Evolutionary conservation across 345 rosid genomes (phyloP).

Genomic region (Kandelia obovata): DNA sequence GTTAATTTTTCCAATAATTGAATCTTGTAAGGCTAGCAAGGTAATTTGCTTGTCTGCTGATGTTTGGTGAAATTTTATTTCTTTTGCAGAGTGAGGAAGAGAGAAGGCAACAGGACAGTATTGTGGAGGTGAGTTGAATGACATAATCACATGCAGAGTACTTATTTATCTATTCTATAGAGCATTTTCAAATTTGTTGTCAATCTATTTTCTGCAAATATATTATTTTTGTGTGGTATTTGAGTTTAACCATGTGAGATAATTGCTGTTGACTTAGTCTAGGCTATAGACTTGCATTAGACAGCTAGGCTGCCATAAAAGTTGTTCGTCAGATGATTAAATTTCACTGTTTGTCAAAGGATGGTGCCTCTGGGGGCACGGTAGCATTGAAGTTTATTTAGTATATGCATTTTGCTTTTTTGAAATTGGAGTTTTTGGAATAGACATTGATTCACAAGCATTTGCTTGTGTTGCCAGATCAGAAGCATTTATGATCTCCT

Average conservation of each 20-base stretch:
- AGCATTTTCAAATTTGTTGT: background rate
- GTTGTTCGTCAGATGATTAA: background rate
- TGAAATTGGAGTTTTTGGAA: background rate
- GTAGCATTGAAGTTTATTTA: too few species aligned
- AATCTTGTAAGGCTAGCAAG: background rate
- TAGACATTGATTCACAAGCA: background rate
- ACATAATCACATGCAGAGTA: background rate
- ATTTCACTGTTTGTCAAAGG: background rate
- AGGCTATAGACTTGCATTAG: too few species aligned
- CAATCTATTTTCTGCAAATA: too few species aligned
- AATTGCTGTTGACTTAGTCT: too few species aligned
- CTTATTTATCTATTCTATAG: background rate
- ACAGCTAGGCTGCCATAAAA: too few species aligned
- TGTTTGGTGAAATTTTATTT: background rate
- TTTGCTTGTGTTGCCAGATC: background rate
- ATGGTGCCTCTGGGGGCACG: too few species aligned
- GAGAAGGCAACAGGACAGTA: constrained; percentile 57
- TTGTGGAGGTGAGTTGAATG: constrained; percentile 40
- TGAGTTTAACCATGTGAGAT: too few species aligned
- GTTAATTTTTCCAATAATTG: background rate
- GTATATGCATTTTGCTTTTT: background rate
- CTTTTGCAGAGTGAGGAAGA: constrained; percentile 69
- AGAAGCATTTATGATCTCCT: background rate
- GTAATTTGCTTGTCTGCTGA: constrained; percentile 11
- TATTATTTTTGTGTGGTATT: too few species aligned